Evolutionary conservation across 495 filamentous ascomycete genomes (phyloP).

Genomic region (Aspergillus saccharolyticus): DNA sequence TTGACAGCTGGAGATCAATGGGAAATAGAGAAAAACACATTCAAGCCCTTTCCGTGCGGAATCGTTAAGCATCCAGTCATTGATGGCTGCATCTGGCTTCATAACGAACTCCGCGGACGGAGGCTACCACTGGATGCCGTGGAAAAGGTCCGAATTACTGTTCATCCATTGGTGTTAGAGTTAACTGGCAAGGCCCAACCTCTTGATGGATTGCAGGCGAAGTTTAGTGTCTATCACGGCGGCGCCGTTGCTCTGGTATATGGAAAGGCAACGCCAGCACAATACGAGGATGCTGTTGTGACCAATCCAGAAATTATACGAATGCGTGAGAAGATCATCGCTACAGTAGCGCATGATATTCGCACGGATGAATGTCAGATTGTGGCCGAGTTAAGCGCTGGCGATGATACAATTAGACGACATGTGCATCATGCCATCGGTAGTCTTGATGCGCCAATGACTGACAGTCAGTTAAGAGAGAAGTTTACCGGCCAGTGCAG

Average conservation of each 20-base stretch:
- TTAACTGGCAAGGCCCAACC: conserved; percentile 48
- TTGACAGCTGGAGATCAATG: conserved; percentile 25
- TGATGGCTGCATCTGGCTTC: conserved; percentile 45
- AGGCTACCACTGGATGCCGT: conserved; percentile 9
- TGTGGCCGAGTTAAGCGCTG: conserved; percentile 27
- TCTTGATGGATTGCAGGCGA: conserved; percentile 46
- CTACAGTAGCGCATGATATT: conserved; percentile 34
- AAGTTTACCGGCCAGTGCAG: conserved; percentile 45
- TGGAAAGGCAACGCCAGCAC: conserved; percentile 44
- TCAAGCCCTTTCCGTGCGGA: conserved; percentile 54
- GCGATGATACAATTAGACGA: conserved; percentile 34
- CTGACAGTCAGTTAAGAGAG: conserved; percentile 33
- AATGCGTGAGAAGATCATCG: conserved; percentile 39
- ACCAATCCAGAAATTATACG: conserved; percentile 29
- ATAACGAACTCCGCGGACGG: conserved; percentile 30
- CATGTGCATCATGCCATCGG: conserved; percentile 47
- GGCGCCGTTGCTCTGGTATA: conserved; percentile 45
- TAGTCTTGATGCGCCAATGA: conserved; percentile 44
- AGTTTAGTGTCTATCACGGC: conserved; percentile 53
- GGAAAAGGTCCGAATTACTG: conserved; percentile 26
- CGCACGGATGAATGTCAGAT: conserved; percentile 40
- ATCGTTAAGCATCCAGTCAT: conserved; percentile 54
- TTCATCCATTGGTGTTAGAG: conserved; percentile 51
- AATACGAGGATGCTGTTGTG: conserved; percentile 46
- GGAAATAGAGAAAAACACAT: conserved; percentile 50